Evolutionary conservation across 164 flowering plant species (phyloP).

Genomic region (Aristolochia californica): DNA sequence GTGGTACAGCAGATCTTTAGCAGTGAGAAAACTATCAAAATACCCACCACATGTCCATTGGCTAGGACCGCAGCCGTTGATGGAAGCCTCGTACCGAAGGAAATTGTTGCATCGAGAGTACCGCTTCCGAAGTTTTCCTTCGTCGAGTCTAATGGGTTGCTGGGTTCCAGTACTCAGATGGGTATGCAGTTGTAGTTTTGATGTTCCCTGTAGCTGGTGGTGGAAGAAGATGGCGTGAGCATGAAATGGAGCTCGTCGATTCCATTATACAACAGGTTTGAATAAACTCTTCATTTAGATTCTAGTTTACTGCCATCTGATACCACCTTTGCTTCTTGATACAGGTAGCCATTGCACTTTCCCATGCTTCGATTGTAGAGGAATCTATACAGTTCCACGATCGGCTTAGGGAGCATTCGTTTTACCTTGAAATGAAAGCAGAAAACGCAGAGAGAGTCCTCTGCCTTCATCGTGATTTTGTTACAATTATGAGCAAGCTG

Average conservation of each 20-base stretch:
- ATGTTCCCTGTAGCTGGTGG: constrained; percentile 52
- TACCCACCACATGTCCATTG: constrained; percentile 48
- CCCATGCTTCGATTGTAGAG: constrained; percentile 76
- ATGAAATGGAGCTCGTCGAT: constrained; percentile 76
- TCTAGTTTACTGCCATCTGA: background rate
- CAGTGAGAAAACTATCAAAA: constrained; percentile 38
- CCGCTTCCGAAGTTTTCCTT: constrained; percentile 58
- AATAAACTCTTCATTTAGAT: background rate
- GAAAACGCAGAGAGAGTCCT: constrained; percentile 67
- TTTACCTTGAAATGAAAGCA: constrained; percentile 60
- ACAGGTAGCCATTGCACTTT: constrained; percentile 81
- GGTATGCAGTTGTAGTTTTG: constrained; percentile 63
- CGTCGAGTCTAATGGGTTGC: constrained; percentile 58
- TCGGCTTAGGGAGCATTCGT: constrained; percentile 63
- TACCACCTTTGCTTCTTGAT: background rate
- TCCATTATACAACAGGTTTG: constrained; percentile 78
- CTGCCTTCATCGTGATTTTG: constrained; percentile 69
- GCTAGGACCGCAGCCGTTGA: constrained; percentile 36
- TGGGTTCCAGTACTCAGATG: constrained; percentile 44
- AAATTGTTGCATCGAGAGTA: constrained; percentile 66
- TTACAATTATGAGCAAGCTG: constrained; percentile 79
- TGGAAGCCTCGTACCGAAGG: constrained; percentile 46
- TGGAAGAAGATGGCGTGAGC: constrained; percentile 54
- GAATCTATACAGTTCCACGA: constrained; percentile 74
- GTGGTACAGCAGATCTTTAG: constrained; percentile 43